Percentiles rank a stretch among this genome's conserved stretches.
phyloP scores from a whole-genome alignment of 2,329 filamentous ascomycete species.

The Pseudocercospora vitis region DNA sequence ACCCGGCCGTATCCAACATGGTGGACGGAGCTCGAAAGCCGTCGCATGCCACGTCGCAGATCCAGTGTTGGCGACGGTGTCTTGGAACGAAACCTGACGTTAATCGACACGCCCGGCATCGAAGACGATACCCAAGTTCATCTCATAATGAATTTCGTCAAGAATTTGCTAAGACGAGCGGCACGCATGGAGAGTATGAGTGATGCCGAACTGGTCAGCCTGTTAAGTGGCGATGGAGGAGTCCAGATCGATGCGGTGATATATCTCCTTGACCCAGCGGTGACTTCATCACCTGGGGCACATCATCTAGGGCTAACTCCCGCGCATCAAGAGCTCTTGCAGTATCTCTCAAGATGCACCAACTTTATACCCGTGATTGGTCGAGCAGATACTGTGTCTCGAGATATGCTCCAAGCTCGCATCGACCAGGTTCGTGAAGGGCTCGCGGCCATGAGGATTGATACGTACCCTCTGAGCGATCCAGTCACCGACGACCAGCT shows the following conservation, averaged over 20 bases:
- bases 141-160: slow-evolving; percentile 59
- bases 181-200: slow-evolving; percentile 62
- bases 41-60: slow-evolving; percentile 58
- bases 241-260: slow-evolving; percentile 81
- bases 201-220: slow-evolving; percentile 71
- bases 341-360: slow-evolving; percentile 63
- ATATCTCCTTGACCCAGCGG: slow-evolving; percentile 68
- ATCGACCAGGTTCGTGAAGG: slow-evolving; percentile 23
- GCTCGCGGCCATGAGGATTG: slow-evolving; percentile 15
- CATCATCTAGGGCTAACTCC: slow-evolving; percentile 10
- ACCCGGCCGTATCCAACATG: slow-evolving; percentile 73
- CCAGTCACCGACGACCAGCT: not conserved
- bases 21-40: slow-evolving; percentile 79
- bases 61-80: slow-evolving; percentile 74
- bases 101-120: slow-evolving; percentile 79
- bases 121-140: slow-evolving; percentile 52
- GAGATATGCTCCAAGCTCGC: slow-evolving; percentile 17
- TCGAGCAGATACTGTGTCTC: slow-evolving; percentile 63
- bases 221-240: slow-evolving; percentile 80
- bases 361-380: slow-evolving; percentile 84
- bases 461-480: slow-evolving; percentile 19
- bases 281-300: not conserved
- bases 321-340: slow-evolving; percentile 27
- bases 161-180: slow-evolving; percentile 65
- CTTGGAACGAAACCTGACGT: slow-evolving; percentile 88